Evolutionary conservation across 2,329 filamentous ascomycete genomes (phyloP).

Genomic region (Curvularia sp.): DNA sequence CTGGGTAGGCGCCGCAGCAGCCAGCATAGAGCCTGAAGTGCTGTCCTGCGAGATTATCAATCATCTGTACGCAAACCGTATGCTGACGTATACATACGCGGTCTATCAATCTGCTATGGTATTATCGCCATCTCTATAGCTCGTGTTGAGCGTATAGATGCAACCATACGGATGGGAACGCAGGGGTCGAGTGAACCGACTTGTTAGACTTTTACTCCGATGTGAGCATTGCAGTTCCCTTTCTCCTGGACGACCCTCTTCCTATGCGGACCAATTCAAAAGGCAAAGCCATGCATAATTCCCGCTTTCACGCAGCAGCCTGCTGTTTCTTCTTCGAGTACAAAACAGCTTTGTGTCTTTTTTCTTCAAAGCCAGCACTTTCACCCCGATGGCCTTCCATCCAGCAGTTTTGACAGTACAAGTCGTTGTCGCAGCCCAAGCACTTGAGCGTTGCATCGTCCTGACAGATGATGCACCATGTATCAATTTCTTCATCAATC

Average conservation of each 20-base stretch:
- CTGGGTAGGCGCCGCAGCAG: neutral
- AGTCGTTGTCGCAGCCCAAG: constrained; percentile 71
- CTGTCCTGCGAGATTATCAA: neutral
- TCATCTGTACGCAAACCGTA: neutral
- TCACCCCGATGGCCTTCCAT: constrained; percentile 78
- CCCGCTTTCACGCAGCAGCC: constrained; percentile 18
- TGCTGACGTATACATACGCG: neutral
- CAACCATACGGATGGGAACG: neutral
- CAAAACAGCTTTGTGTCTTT: constrained; percentile 70
- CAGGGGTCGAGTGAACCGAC: neutral
- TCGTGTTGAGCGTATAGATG: neutral
- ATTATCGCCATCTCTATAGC: too few relatives aligned
- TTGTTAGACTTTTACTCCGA: neutral
- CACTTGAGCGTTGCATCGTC: constrained; percentile 79
- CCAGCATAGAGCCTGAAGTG: neutral
- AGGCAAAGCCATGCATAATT: neutral
- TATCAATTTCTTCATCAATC: constrained; percentile 74
- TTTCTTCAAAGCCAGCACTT: constrained; percentile 73
- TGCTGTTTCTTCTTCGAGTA: constrained; percentile 51
- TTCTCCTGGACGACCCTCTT: neutral
- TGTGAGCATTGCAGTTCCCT: neutral
- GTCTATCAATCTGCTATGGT: neutral
- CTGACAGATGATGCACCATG: constrained; percentile 83
- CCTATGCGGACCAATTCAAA: too few relatives aligned
- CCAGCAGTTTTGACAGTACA: constrained; percentile 83